Base-by-base conservation (phyloP, 2,329 filamentous ascomycete genomes). In the Claviceps cyperi region DNA sequence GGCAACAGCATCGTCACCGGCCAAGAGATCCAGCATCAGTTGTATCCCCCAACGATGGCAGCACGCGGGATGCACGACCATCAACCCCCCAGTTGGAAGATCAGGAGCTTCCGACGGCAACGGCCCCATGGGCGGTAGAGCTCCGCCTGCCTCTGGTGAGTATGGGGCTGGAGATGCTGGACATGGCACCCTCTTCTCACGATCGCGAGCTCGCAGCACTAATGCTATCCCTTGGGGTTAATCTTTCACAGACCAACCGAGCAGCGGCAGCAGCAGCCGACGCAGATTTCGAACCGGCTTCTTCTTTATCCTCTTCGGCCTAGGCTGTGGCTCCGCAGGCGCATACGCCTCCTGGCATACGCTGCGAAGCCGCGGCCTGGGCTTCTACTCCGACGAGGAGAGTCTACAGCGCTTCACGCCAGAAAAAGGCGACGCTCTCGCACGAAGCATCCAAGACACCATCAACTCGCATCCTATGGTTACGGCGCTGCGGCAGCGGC, bases 381-480 rank as follows among this genome's bases (percentile, higher is more conserved):
- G 66, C 45, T 68, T 69, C 56, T 65, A 66, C 60, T 69, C 55
- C 32, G 85, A 94, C 67, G 80, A 78, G 59, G 86, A 94, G 58
- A 85, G 84, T 21, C 75, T 92, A 53, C 63, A 66, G 4, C 71
- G 84, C 56, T 95, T 80, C 70, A 66, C 66, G 4, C 78, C 78
- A 14, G 63, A 66, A 35, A 53, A 57, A 24, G 54, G 52, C 49
- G 77, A 80, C 62, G 75, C 75, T 11, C 68, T 75, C 50, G 65
- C 72, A 28, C 68, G 60, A 54, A 74, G 77, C 54, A 78, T 94
- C 58, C 84, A 96, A 56, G 72, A 79, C 8, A 77, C 78, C 60
- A 87, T 97, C 64, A 77, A 81, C 60, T 77, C 73, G 44, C 88
- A 92, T 68, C 83, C 87, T 1, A 64, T 94, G n/a, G 76, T 84